Evolutionary conservation across 1,139 yeast species (phyloP), one percentile per base, ranked within the genome.

Genomic region (Meyerozyma athensensis): DNA sequence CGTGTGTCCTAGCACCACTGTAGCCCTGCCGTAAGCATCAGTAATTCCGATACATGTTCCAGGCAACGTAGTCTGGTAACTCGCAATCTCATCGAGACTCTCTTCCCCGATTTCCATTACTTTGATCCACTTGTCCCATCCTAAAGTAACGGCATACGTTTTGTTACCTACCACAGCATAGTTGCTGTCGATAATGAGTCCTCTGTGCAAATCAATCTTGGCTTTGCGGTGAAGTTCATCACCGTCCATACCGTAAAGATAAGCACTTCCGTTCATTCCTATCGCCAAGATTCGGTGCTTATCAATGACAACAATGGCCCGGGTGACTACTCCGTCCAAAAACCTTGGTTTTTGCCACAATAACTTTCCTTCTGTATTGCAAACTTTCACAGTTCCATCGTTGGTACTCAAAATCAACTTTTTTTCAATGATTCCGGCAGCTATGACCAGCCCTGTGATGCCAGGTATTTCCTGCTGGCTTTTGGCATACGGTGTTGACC

Each of bases 41-140:
- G 52, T 48, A 3, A 59, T 57, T 40, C 67, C 72, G 35, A 81
- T 45, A 31, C 82, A 67, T 1, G 79, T 67, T 6, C 81, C 78
- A 39, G 72, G 72, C 4, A 74, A 60, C 10, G 66, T 47, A 30
- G 78, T 49, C 43, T 67, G 68, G 40, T 63, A 63, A 6, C 64
- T 59, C 1, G 72, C 26, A 4, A 54, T 35, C 13, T 44, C 45
- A 34, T 61, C 43, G 2, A 37, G 32, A 6, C 52, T 44, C 4
- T 44, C 36, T 1, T 53, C 37, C 1, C 47, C 44, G 4, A 79
- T 40, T 34, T 52, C 53, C 34, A 69, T 65, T 8, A 76, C 56
- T 38, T 61, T 68, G 5, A 82, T 47, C 28, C 52, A 51, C 39
- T 62, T 60, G 55, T 85, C 94, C 72, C 83, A 75, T 2, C 92